Evolutionary conservation across 225 moss, liverwort and hornwort genomes (phyloP).

Genomic region (Pseudisothecium myosuroides): DNA sequence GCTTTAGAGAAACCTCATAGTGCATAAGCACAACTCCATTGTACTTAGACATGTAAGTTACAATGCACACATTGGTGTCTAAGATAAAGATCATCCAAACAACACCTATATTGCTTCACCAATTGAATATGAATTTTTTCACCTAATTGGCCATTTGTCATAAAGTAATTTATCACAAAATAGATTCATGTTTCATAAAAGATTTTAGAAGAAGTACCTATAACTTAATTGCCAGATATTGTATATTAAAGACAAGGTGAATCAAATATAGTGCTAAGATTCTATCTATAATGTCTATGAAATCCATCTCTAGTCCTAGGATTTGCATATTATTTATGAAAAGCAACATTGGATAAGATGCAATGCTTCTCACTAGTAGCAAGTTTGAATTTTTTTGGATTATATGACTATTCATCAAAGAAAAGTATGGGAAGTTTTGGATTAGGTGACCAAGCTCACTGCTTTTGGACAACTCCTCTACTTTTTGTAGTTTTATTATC

Average conservation of each 20-base stretch:
- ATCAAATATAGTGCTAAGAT: not conserved
- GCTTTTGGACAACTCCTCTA: too few relatives aligned
- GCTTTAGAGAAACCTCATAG: not conserved
- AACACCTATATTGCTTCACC: not conserved
- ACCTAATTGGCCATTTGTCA: not conserved
- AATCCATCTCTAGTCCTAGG: too few relatives aligned
- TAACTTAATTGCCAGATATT: too few relatives aligned
- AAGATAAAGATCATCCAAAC: not conserved
- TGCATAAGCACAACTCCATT: not conserved
- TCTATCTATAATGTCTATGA: not conserved
- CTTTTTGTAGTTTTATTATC: too few relatives aligned
- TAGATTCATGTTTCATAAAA: not conserved
- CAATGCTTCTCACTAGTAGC: too few relatives aligned
- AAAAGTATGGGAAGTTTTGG: too few relatives aligned
- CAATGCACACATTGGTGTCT: not conserved
- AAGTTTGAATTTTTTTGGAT: too few relatives aligned
- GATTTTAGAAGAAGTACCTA: not conserved
- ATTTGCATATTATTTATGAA: not conserved
- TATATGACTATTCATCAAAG: too few relatives aligned
- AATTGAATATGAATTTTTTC: not conserved
- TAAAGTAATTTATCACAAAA: not conserved
- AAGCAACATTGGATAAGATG: too few relatives aligned
- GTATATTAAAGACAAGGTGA: not conserved
- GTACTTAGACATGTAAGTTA: not conserved
- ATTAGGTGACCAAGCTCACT: too few relatives aligned